Conservation (phyloP, 2,329 filamentous ascomycete species). For the Ophiosphaerella herpotricha region DNA sequence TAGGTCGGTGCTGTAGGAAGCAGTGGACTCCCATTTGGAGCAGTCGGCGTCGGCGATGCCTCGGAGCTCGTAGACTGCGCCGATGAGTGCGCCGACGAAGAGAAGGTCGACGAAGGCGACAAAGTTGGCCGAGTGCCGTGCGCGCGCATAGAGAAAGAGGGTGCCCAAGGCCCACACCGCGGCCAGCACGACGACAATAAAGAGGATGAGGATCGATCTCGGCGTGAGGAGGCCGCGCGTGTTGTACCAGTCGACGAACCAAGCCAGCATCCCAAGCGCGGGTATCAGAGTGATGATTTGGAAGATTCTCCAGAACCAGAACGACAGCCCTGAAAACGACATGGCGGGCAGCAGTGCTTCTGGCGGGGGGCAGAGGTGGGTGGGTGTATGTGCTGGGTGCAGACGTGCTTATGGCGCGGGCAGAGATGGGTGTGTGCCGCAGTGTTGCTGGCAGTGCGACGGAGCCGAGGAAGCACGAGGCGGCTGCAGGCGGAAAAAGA, state of each 20-base stretch:
- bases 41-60: constrained; percentile 69
- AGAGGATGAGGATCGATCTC: constrained; percentile 64
- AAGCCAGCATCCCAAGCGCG: constrained; percentile 64
- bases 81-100: constrained; percentile 68
- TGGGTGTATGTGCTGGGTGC: constrained; percentile 2
- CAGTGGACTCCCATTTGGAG: constrained; percentile 57
- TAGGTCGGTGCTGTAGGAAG: constrained; percentile 61
- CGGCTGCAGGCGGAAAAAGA: constrained; percentile 10
- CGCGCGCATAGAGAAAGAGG: constrained; percentile 62
- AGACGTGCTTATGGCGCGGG: not conserved
- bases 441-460: constrained; percentile 3
- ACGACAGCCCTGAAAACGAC: constrained; percentile 61
- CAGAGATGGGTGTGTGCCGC: not conserved
- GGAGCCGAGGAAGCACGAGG: constrained; percentile 12
- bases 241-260: constrained; percentile 65
- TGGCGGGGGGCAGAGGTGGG: not conserved
- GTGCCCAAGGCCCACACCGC: constrained; percentile 66
- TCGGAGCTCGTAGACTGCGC: constrained; percentile 62
- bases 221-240: constrained; percentile 63
- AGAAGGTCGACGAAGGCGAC: constrained; percentile 65
- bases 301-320: constrained; percentile 64
- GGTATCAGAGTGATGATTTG: constrained; percentile 67
- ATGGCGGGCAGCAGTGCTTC: constrained; percentile 36
- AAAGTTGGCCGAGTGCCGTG: constrained; percentile 63
- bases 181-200: constrained; percentile 67